Percentiles rank a stretch among this genome's conserved stretches.
Evolutionary conservation across 495 filamentous ascomycete genomes (phyloP).

Genomic region (Xylaria curta): DNA sequence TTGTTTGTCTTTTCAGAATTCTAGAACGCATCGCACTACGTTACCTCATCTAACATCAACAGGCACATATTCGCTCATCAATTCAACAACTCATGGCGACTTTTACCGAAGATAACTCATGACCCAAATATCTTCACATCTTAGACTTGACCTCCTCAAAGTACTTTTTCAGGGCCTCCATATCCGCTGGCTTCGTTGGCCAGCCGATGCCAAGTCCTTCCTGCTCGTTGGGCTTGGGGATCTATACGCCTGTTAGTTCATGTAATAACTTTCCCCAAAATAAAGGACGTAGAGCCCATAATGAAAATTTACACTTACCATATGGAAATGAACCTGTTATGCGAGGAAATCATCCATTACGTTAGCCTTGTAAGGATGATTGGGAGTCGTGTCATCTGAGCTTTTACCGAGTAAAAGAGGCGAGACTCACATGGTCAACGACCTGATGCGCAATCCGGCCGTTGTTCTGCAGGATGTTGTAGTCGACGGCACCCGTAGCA

Average conservation of each 20-base stretch:
- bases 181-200: slow-evolving; percentile 78
- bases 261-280: background rate
- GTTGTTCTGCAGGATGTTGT: slow-evolving; percentile 98
- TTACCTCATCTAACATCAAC: background rate
- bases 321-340: slow-evolving; percentile 85
- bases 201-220: slow-evolving; percentile 84
- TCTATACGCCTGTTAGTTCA: slow-evolving; percentile 56
- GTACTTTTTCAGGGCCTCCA: slow-evolving; percentile 82
- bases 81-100: slow-evolving; percentile 2
- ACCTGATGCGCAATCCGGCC: slow-evolving; percentile 90
- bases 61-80: slow-evolving; percentile 10
- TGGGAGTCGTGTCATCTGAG: background rate
- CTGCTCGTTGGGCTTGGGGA: slow-evolving; percentile 88
- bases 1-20: background rate
- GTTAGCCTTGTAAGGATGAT: slow-evolving; percentile 4
- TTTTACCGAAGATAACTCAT: background rate
- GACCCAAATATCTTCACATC: slow-evolving; percentile 64
- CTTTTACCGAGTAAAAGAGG: background rate
- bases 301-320: slow-evolving; percentile 58
- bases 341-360: background rate
- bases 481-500: slow-evolving; percentile 79
- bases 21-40: background rate
- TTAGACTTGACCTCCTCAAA: slow-evolving; percentile 84
- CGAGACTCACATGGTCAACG: slow-evolving; percentile 80
- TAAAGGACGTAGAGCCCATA: background rate